Evolutionary conservation across 2,329 filamentous ascomycete species (phyloP).

Genomic region (Ampelomyces quisqualis): DNA sequence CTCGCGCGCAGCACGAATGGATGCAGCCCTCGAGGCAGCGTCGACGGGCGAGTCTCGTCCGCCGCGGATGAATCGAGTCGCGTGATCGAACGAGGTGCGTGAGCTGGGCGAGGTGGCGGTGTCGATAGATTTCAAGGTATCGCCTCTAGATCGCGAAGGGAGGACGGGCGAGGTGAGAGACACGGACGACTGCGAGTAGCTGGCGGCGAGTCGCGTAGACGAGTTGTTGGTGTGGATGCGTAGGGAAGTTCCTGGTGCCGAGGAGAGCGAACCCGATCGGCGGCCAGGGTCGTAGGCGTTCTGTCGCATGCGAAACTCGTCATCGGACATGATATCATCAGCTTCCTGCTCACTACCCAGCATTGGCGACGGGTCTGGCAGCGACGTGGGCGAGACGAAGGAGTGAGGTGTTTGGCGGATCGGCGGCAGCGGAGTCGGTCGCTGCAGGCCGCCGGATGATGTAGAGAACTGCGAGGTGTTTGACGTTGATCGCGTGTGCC

Average conservation of each 20-base stretch:
- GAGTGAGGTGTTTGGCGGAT: constrained; percentile 58
- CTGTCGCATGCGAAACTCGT: constrained; percentile 46
- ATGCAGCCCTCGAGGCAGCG: constrained; percentile 56
- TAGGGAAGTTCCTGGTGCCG: constrained; percentile 42
- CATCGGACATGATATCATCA: constrained; percentile 51
- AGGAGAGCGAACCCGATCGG: constrained; percentile 49
- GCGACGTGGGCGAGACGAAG: constrained; percentile 55
- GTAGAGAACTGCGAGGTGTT: constrained; percentile 57
- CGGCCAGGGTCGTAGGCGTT: constrained; percentile 43
- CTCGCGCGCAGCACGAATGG: constrained; percentile 57
- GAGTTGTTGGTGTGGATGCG: constrained; percentile 43
- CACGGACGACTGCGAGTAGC: constrained; percentile 55
- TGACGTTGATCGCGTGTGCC: constrained; percentile 56
- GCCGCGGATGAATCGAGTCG: constrained; percentile 54
- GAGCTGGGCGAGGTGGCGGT: constrained; percentile 54
- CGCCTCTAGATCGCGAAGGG: constrained; percentile 50
- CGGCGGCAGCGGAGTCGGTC: constrained; percentile 54
- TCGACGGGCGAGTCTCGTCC: constrained; percentile 52
- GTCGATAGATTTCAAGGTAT: constrained; percentile 53
- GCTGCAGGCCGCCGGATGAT: constrained; percentile 50
- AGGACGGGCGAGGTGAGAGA: constrained; percentile 48
- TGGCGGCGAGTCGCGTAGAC: constrained; percentile 50
- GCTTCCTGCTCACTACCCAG: constrained; percentile 48
- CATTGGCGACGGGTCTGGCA: constrained; percentile 53
- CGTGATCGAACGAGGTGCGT: constrained; percentile 58